phyloP scores from a whole-genome alignment of 352 stramenopile genomes.

The Pythium diclinum region DNA sequence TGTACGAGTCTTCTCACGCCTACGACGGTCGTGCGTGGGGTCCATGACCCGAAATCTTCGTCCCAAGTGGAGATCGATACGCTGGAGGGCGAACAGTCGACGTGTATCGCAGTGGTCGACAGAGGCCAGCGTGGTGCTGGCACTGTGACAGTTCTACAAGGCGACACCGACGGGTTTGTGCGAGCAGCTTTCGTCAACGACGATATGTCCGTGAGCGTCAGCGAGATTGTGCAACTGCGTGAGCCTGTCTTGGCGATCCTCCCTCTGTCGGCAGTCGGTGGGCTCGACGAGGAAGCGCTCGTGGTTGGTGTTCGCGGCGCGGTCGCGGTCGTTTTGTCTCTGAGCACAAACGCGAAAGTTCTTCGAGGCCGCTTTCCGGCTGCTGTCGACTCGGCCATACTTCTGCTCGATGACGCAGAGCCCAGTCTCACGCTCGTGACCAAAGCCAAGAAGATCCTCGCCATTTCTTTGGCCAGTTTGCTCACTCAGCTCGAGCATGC shows the following conservation, averaged over 20 bases:
- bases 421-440: conserved; percentile 6
- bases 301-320: neutral
- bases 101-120: conserved; percentile 28
- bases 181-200: conserved; percentile 29
- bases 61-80: conserved; percentile 38
- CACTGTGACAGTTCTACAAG: conserved; percentile 47
- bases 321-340: neutral
- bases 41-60: conserved; percentile 1
- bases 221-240: conserved; percentile 12
- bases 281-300: neutral
- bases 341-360: neutral
- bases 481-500: neutral
- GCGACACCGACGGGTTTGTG: conserved; percentile 50
- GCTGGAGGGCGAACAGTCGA: conserved; percentile 69
- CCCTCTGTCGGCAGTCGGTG: neutral
- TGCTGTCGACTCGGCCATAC: neutral
- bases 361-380: neutral
- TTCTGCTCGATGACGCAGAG: neutral
- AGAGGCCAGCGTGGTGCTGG: conserved; percentile 4
- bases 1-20: conserved; percentile 53
- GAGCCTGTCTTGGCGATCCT: conserved; percentile 16
- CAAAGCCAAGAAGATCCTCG: neutral
- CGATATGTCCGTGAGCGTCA: neutral
- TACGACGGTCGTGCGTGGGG: conserved; percentile 40
- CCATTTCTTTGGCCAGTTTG: conserved; percentile 1